These are phyloP conservation scores for Eucalyptus decipiens DNA, from an alignment of 345 rosid species.

Conservation along the genomic window DNA sequence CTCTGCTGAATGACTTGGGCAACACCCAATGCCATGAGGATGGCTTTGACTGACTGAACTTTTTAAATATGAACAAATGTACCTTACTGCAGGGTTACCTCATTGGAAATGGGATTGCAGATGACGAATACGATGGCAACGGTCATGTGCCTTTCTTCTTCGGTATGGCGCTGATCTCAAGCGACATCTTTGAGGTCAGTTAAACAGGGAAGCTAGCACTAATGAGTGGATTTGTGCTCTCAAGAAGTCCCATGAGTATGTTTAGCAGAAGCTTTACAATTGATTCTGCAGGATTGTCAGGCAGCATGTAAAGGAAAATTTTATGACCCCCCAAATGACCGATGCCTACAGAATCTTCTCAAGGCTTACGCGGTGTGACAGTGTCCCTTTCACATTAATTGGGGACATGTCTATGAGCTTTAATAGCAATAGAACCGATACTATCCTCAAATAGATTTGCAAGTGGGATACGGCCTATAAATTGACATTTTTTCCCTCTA, in stretches of 20 bases:
- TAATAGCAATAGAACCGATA: background rate
- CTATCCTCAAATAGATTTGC: background rate
- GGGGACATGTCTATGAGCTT: background rate
- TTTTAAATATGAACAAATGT: background rate
- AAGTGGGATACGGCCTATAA: background rate
- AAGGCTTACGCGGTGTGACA: constrained; percentile 11
- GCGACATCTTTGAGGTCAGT: constrained; percentile 3
- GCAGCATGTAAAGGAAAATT: constrained; percentile 25
- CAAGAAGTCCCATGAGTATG: background rate
- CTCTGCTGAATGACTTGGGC: background rate
- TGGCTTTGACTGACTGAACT: background rate
- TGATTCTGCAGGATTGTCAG: constrained; percentile 12
- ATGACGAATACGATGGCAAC: constrained; percentile 1
- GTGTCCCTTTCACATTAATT: background rate
- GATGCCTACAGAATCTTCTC: background rate
- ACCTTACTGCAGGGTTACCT: constrained; percentile 23
- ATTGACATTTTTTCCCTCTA: background rate
- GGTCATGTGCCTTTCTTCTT: constrained; percentile 14
- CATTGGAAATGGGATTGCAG: constrained; percentile 27
- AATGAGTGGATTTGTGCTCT: background rate
- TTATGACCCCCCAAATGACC: background rate
- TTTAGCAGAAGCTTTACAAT: background rate
- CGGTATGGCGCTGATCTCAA: constrained; percentile 35
- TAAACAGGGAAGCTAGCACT: background rate
- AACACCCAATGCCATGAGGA: background rate